phyloP scores from a whole-genome alignment of 306 rosid species.

The Crataegus laevigata region DNA sequence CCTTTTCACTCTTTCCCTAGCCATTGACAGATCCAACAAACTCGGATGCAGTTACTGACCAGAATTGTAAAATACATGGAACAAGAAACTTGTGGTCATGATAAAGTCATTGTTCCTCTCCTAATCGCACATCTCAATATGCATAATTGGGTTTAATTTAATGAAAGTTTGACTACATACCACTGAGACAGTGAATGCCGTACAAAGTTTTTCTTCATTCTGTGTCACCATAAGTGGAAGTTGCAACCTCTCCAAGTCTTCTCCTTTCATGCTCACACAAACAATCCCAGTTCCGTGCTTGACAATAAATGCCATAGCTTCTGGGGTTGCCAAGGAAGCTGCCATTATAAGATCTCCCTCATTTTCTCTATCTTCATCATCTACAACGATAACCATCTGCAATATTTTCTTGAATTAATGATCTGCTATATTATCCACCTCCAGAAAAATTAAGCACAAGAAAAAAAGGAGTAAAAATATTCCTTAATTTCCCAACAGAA shows the following conservation, averaged over 20 bases:
- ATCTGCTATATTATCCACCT: slow-evolving; percentile 2
- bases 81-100: not conserved
- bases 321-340: slow-evolving; percentile 70
- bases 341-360: slow-evolving; percentile 96
- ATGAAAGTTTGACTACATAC: slow-evolving; percentile 31
- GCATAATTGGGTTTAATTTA: not conserved
- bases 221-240: slow-evolving; percentile 79
- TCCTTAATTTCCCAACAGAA: not conserved
- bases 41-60: not conserved
- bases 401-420: slow-evolving; percentile 10
- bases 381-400: slow-evolving; percentile 87
- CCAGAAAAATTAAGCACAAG: not conserved
- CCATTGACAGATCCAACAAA: not conserved
- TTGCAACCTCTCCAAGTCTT: slow-evolving; percentile 67
- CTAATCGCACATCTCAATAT: not conserved
- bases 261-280: slow-evolving; percentile 78
- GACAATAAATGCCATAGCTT: slow-evolving; percentile 88
- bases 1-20: not conserved
- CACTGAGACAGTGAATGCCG: slow-evolving; percentile 86
- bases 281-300: slow-evolving; percentile 84
- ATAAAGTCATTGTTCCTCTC: not conserved
- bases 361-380: slow-evolving; percentile 85
- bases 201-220: slow-evolving; percentile 64
- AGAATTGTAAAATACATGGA: not conserved
- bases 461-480: not conserved